These are phyloP conservation scores for Sclerotinia minor DNA, from an alignment of 2,329 filamentous ascomycete species.

Conservation along the genomic window DNA sequence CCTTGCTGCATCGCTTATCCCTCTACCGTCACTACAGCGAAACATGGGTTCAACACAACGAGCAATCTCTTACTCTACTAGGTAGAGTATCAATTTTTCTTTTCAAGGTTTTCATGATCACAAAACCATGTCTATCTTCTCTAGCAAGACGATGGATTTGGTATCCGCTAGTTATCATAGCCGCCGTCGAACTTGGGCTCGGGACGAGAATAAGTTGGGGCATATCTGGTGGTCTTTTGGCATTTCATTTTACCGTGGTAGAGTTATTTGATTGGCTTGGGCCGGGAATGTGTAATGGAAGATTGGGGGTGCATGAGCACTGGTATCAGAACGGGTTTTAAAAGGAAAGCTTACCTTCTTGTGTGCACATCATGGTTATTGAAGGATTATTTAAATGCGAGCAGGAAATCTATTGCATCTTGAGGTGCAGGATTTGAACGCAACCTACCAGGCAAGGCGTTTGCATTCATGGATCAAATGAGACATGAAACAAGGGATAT, in stretches of 20 bases:
- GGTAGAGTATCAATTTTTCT: slow-evolving; percentile 63
- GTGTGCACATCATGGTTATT: not conserved
- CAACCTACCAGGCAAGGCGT: not conserved
- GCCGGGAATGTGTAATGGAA: slow-evolving; percentile 30
- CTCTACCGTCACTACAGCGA: slow-evolving; percentile 43
- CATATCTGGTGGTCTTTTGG: slow-evolving; percentile 46
- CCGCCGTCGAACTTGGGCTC: slow-evolving; percentile 62
- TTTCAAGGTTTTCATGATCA: slow-evolving; percentile 65
- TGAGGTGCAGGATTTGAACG: not conserved
- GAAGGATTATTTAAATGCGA: not conserved
- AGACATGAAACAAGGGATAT: not conserved
- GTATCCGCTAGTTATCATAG: slow-evolving; percentile 67
- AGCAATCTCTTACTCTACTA: slow-evolving; percentile 40
- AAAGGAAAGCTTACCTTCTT: not conserved
- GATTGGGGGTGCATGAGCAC: slow-evolving; percentile 16
- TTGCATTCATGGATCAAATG: slow-evolving; percentile 2
- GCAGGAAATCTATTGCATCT: not conserved
- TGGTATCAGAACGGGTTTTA: slow-evolving; percentile 16
- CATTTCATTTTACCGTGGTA: slow-evolving; percentile 50
- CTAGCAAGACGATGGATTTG: slow-evolving; percentile 62
- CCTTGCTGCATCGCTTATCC: slow-evolving; percentile 36
- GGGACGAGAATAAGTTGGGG: slow-evolving; percentile 43
- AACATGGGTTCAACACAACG: slow-evolving; percentile 41
- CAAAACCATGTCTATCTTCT: slow-evolving; percentile 70
- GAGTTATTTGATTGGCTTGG: slow-evolving; percentile 44